phyloP scores from a whole-genome alignment of 768 basidiomycete genomes.

The Rhodotorula graminis region DNA sequence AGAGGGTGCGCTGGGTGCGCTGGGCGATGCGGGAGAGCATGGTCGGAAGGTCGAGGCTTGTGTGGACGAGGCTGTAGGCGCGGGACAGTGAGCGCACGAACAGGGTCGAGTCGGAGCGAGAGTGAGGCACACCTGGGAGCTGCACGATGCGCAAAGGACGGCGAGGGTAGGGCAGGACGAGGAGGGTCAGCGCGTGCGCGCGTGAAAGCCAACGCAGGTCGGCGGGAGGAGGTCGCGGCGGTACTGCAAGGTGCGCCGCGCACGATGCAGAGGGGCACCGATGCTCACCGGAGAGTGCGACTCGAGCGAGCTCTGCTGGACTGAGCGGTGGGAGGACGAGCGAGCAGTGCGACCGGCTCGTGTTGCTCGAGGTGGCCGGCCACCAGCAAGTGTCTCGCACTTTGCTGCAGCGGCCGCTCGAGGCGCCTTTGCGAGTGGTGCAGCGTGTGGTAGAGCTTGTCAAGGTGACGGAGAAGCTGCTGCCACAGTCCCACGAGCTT shows the following conservation, averaged over 20 bases:
- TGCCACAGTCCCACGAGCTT: no score
- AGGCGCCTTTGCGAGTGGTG: no score
- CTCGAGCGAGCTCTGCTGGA: no score
- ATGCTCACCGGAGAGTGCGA: no score
- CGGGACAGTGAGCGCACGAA: not conserved
- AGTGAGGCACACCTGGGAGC: not conserved
- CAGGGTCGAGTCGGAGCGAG: not conserved
- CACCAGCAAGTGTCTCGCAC: no score
- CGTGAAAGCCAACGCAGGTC: not conserved
- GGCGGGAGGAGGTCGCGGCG: not conserved
- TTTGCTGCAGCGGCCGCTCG: no score
- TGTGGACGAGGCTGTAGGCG: not conserved
- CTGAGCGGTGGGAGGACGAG: no score
- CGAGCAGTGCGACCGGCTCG: no score
- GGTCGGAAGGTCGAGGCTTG: not conserved
- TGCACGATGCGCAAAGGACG: not conserved
- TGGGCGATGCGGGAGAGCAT: constrained; percentile 21
- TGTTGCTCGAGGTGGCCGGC: no score
- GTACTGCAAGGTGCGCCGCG: not conserved
- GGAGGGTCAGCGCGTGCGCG: constrained; percentile 4
- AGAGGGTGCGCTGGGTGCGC: constrained; percentile 5
- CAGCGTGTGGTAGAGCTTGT: no score
- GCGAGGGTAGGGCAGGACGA: not conserved
- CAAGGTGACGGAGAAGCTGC: no score
- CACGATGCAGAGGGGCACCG: no score